Conservation (phyloP, 2,329 filamentous ascomycete species). For the Penicillium brevicompactum region DNA sequence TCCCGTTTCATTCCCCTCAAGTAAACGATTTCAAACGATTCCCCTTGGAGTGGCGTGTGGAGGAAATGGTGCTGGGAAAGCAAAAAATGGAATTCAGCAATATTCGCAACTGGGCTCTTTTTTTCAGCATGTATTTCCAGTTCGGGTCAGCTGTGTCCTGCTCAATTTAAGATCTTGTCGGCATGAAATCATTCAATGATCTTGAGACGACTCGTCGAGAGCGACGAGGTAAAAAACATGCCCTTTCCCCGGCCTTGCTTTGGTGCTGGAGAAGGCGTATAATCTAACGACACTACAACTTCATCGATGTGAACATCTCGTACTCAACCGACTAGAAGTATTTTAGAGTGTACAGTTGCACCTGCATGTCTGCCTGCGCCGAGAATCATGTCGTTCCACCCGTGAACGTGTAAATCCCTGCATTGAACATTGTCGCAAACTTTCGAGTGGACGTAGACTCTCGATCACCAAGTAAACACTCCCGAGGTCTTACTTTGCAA, state of each 20-base stretch:
- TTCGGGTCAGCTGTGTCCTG: conserved; percentile 43
- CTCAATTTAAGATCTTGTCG: conserved; percentile 45
- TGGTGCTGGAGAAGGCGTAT: conserved; percentile 41
- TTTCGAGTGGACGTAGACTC: too few species aligned
- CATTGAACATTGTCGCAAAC: too few species aligned
- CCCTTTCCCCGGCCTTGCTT: conserved; percentile 14
- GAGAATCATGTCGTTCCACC: too few species aligned
- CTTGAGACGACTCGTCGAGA: conserved; percentile 43
- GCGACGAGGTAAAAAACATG: conserved; percentile 41
- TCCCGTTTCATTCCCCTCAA: conserved; percentile 99
- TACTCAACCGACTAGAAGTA: neutral
- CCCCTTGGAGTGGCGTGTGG: conserved; percentile 42
- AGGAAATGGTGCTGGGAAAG: conserved; percentile 39
- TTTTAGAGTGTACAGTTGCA: neutral
- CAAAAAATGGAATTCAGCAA: conserved; percentile 35
- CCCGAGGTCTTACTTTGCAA: too few species aligned
- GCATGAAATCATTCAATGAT: conserved; percentile 29
- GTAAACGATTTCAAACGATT: conserved; percentile 61
- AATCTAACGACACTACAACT: conserved; percentile 33
- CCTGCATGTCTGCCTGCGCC: too few species aligned
- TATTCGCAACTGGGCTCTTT: conserved; percentile 35
- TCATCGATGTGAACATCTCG: neutral
- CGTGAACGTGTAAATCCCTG: too few species aligned
- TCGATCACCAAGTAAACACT: too few species aligned
- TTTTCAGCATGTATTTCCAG: conserved; percentile 44